Evolutionary conservation across 805 yeast genomes (phyloP).

Genomic region (Ogataea paradorogensis): DNA sequence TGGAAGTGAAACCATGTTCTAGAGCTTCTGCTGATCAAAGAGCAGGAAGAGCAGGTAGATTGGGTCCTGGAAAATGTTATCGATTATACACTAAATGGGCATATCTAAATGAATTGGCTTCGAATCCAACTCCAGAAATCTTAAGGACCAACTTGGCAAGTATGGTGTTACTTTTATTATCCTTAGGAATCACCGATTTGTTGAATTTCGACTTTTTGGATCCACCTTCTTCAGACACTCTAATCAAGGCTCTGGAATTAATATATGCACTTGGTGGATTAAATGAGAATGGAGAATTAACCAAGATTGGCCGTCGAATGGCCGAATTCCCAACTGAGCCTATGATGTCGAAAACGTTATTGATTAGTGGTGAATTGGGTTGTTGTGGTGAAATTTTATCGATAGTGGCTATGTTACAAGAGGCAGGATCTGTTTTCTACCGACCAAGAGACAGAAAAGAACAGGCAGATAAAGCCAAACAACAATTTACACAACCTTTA

Average conservation of each 20-base stretch:
- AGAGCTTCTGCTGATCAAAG: slow-evolving; percentile 95
- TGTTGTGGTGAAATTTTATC: slow-evolving; percentile 71
- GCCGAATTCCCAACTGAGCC: slow-evolving; percentile 93
- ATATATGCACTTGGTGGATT: slow-evolving; percentile 87
- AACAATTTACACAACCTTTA: slow-evolving; percentile 46
- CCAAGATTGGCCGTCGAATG: slow-evolving; percentile 78
- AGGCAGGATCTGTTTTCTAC: slow-evolving; percentile 65
- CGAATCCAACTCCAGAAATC: slow-evolving; percentile 89
- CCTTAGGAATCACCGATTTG: slow-evolving; percentile 82
- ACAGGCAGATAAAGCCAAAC: slow-evolving; percentile 62
- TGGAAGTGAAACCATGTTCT: slow-evolving; percentile 85
- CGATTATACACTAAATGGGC: slow-evolving; percentile 84
- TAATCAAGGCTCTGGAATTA: slow-evolving; percentile 74
- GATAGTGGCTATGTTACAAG: slow-evolving; percentile 81
- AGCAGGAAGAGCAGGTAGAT: slow-evolving; percentile 98
- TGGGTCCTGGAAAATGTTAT: slow-evolving; percentile 94
- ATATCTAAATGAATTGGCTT: slow-evolving; percentile 70
- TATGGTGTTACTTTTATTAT: slow-evolving; percentile 71
- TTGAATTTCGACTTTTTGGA: slow-evolving; percentile 88
- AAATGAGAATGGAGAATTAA: slow-evolving; percentile 73
- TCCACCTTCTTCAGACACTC: slow-evolving; percentile 71
- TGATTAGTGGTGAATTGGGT: slow-evolving; percentile 56
- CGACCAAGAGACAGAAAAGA: slow-evolving; percentile 66
- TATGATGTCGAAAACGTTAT: slow-evolving; percentile 72
- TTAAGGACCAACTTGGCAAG: slow-evolving; percentile 75